Evolutionary conservation across 2,329 filamentous ascomycete genomes (phyloP).

Genomic region (Cordyceps cicadae): DNA sequence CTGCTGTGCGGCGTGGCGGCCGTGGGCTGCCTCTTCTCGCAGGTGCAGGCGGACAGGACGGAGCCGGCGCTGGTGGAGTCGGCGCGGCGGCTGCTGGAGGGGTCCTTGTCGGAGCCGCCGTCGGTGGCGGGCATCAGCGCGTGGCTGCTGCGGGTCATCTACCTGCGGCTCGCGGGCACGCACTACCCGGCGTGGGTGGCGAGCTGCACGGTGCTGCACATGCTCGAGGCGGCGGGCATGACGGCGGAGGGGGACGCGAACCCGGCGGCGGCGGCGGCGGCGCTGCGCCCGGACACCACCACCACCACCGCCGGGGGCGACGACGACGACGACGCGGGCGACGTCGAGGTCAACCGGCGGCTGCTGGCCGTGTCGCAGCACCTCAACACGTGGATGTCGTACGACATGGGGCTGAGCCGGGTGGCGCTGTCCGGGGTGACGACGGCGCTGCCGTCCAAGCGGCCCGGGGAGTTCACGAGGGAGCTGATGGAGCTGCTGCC

Average conservation of each 20-base stretch:
- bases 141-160: constrained; percentile 46
- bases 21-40: constrained; percentile 43
- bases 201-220: constrained; percentile 48
- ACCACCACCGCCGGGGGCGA: too few relatives aligned
- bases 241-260: constrained; percentile 31
- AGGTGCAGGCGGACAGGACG: constrained; percentile 27
- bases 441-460: constrained; percentile 29
- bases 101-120: constrained; percentile 24
- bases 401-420: constrained; percentile 47
- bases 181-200: constrained; percentile 50
- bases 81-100: constrained; percentile 38
- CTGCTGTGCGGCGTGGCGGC: constrained; percentile 48
- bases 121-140: constrained; percentile 34
- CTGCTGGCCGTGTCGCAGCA: constrained; percentile 46
- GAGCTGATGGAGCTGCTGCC: constrained; percentile 46
- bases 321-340: constrained; percentile 15
- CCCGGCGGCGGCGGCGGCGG: constrained; percentile 19
- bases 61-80: constrained; percentile 40
- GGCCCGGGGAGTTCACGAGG: constrained; percentile 32
- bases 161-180: constrained; percentile 43
- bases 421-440: constrained; percentile 40
- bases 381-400: constrained; percentile 51
- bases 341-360: constrained; percentile 32
- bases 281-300: constrained; percentile 15
- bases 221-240: constrained; percentile 45